These are phyloP conservation scores for Colletotrichum melonis DNA, from an alignment of 2,329 filamentous ascomycete genomes.

Conservation along the genomic window DNA sequence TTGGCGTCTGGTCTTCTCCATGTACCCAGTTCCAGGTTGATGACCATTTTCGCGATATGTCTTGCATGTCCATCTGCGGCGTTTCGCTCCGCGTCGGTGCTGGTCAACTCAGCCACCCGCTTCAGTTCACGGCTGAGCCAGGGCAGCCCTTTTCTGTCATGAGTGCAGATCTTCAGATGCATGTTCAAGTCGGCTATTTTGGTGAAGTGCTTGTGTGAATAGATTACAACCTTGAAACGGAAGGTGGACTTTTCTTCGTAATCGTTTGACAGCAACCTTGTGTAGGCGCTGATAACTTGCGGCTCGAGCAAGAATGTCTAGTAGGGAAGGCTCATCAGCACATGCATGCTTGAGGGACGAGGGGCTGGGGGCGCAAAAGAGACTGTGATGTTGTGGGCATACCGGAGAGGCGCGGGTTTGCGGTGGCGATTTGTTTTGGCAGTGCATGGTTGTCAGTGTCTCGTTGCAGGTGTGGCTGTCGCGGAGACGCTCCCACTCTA, in stretches of 20 bases:
- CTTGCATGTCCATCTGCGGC: neutral
- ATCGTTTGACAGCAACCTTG: neutral
- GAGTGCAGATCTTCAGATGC: neutral
- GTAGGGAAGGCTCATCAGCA: neutral
- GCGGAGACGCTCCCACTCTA: neutral
- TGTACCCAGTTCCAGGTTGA: constrained; percentile 74
- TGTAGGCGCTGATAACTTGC: neutral
- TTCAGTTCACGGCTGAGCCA: constrained; percentile 13
- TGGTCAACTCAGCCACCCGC: neutral
- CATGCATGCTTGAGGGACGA: too few species aligned
- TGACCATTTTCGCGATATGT: constrained; percentile 50
- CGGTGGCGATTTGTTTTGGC: neutral
- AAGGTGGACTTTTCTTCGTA: neutral
- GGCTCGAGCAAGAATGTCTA: neutral
- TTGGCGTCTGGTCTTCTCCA: constrained; percentile 80
- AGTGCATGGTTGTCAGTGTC: neutral
- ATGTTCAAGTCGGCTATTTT: neutral
- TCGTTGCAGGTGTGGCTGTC: too few species aligned
- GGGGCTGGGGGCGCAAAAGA: neutral
- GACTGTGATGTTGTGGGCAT: neutral
- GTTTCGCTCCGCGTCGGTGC: neutral
- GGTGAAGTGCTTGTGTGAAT: neutral
- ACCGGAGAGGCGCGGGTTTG: neutral
- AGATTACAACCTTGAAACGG: neutral
- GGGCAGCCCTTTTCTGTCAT: too few species aligned